phyloP scores from a whole-genome alignment of 768 basidiomycete genomes.

The Suillus subalutaceus region DNA sequence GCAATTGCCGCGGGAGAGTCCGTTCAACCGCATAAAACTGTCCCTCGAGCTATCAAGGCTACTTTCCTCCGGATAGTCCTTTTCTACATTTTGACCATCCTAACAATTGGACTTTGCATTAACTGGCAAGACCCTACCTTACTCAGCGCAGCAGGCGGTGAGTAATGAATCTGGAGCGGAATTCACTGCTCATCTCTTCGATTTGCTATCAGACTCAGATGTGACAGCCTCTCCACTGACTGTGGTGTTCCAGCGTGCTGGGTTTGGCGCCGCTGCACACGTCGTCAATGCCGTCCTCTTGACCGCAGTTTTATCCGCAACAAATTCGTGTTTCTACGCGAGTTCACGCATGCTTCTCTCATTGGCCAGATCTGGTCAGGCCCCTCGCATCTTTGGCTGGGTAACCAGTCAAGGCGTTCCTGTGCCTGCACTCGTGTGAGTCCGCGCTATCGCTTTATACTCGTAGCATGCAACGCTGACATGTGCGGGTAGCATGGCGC shows the following conservation, averaged over 20 bases:
- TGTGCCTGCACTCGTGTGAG: slow-evolving; percentile 53
- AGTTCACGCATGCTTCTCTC: slow-evolving; percentile 62
- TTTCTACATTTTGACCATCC: slow-evolving; percentile 65
- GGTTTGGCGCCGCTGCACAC: slow-evolving; percentile 63
- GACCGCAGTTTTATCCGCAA: slow-evolving; percentile 66
- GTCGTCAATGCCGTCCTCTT: slow-evolving; percentile 70
- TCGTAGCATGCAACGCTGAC: slow-evolving; percentile 26
- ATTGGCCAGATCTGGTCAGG: slow-evolving; percentile 66
- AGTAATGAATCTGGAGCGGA: slow-evolving; percentile 13
- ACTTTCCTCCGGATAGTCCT: slow-evolving; percentile 69
- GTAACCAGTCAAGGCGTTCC: slow-evolving; percentile 69
- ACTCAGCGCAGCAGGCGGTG: slow-evolving; percentile 48
- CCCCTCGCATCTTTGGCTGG: slow-evolving; percentile 65
- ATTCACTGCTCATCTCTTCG: not conserved
- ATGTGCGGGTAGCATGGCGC: slow-evolving; percentile 42
- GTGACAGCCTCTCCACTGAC: slow-evolving; percentile 65
- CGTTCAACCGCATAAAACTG: slow-evolving; percentile 59
- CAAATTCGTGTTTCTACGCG: slow-evolving; percentile 67
- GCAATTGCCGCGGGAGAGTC: slow-evolving; percentile 76
- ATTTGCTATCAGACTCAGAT: slow-evolving; percentile 39
- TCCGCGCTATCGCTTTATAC: slow-evolving; percentile 28
- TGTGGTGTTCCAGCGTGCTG: slow-evolving; percentile 62
- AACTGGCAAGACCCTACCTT: slow-evolving; percentile 60
- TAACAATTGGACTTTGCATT: slow-evolving; percentile 69
- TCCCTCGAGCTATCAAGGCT: slow-evolving; percentile 67